Percentiles rank a stretch among this genome's conserved stretches.
Conservation (phyloP, 164 flowering plant genomes). For the Tetracentron sinense region DNA sequence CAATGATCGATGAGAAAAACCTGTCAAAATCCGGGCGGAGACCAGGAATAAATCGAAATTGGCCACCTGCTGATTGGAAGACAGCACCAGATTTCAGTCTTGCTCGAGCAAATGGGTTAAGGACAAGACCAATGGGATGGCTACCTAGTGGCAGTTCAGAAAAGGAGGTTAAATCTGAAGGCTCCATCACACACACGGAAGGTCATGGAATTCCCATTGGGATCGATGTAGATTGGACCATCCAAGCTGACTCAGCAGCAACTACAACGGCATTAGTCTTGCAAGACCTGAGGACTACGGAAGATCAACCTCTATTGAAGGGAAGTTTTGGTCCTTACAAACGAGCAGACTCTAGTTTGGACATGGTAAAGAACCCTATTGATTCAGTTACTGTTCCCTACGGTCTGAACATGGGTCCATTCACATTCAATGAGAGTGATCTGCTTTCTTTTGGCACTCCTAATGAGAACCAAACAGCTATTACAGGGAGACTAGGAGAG, state of each 20-base stretch:
- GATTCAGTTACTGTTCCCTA: constrained; percentile 19
- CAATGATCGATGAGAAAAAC: constrained; percentile 19
- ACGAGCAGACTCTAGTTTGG: constrained; percentile 7
- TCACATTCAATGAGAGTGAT: constrained; percentile 27
- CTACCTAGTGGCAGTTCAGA: constrained; percentile 15
- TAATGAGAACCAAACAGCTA: constrained; percentile 36
- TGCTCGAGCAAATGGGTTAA: constrained; percentile 32
- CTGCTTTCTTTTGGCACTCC: constrained; percentile 42
- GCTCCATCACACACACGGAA: constrained; percentile 5
- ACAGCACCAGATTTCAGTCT: constrained; percentile 62
- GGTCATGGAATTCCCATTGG: constrained; percentile 18
- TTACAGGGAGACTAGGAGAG: constrained; percentile 77
- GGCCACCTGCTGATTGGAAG: constrained; percentile 83
- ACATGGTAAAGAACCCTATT: constrained; percentile 16
- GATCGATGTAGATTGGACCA: constrained; percentile 23
- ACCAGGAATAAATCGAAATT: constrained; percentile 31
- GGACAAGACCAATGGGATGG: constrained; percentile 19
- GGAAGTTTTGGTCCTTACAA: constrained; percentile 6
- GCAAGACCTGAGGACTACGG: constrained; percentile 17
- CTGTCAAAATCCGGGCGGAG: constrained; percentile 31
- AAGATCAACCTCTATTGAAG: constrained; percentile 12
- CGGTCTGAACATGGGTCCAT: constrained; percentile 6
- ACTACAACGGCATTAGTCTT: constrained; percentile 9
- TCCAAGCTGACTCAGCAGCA: constrained; percentile 25
- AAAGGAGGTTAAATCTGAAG: constrained; percentile 11